Conservation (phyloP, 768 basidiomycete species). For the Polyporus arcularius region DNA sequence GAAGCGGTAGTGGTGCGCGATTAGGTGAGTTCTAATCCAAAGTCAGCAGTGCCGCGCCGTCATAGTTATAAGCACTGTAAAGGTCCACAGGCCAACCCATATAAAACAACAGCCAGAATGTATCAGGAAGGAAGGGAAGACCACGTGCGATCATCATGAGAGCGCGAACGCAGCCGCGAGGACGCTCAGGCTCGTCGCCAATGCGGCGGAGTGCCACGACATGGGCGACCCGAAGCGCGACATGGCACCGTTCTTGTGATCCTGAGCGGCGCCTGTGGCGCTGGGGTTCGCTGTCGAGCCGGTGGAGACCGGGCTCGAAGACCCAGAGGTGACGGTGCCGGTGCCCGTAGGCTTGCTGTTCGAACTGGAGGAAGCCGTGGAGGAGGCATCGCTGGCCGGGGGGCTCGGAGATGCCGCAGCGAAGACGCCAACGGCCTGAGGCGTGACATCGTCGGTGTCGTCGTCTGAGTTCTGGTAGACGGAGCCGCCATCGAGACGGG, state of each 20-base stretch:
- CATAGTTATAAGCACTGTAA: constrained; percentile 7
- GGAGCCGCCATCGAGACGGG: constrained; percentile 31
- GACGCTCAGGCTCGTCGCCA: constrained; percentile 4
- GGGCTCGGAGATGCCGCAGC: not conserved
- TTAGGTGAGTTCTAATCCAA: constrained; percentile 6
- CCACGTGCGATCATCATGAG: constrained; percentile 2
- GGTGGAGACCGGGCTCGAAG: not conserved
- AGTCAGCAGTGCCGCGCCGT: not conserved
- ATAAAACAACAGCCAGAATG: not conserved
- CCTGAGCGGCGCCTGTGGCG: not conserved
- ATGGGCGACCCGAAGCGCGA: not conserved
- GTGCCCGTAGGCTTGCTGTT: not conserved
- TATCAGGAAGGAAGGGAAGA: not conserved
- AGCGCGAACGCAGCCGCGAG: constrained; percentile 13
- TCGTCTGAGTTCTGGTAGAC: constrained; percentile 25
- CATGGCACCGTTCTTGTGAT: not conserved
- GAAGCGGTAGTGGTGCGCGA: not conserved
- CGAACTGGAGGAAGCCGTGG: not conserved
- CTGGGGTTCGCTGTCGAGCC: not conserved
- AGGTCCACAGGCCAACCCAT: constrained; percentile 8
- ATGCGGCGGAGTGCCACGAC: constrained; percentile 3
- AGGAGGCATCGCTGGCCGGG: not conserved
- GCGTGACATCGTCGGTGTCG: constrained; percentile 7
- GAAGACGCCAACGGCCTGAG: not conserved
- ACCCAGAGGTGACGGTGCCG: not conserved